Percentiles rank a stretch among this genome's conserved stretches.
Conservation (phyloP, 257 asterid genomes). For the Ocimum tenuiflorum region DNA sequence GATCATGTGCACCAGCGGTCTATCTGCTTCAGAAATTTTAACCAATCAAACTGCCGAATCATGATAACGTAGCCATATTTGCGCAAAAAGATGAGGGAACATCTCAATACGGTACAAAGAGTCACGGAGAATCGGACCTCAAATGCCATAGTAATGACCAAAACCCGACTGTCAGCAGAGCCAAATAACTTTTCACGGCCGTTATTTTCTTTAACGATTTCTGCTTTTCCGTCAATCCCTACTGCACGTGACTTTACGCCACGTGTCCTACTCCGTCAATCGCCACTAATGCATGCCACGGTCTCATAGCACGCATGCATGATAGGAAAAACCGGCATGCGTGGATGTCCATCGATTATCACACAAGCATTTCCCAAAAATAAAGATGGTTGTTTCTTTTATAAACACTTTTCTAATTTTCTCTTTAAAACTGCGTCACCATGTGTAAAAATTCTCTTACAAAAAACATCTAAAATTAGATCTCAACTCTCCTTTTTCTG, state of each 20-base stretch:
- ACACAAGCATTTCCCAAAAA: neutral
- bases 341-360: neutral
- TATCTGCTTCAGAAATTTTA: neutral
- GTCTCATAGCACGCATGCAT: neutral
- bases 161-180: constrained; percentile 34
- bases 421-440: too few relatives aligned
- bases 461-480: too few relatives aligned
- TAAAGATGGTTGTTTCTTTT: neutral
- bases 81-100: neutral
- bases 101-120: neutral
- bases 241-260: constrained; percentile 28
- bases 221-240: constrained; percentile 23
- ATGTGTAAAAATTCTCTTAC: too few relatives aligned
- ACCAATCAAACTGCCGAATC: neutral
- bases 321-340: neutral
- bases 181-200: constrained; percentile 34
- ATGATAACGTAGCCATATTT: neutral
- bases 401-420: neutral
- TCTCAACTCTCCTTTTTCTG: too few relatives aligned
- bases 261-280: constrained; percentile 23
- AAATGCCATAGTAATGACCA: constrained; percentile 29
- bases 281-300: constrained; percentile 5
- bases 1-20: neutral
- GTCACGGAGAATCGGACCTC: constrained; percentile 22
- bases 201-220: constrained; percentile 23